Percentiles rank a stretch among this genome's conserved stretches.
phyloP scores from a whole-genome alignment of 371 early-diverging fungal genomes.

The Lichtheimia ramosa region DNA sequence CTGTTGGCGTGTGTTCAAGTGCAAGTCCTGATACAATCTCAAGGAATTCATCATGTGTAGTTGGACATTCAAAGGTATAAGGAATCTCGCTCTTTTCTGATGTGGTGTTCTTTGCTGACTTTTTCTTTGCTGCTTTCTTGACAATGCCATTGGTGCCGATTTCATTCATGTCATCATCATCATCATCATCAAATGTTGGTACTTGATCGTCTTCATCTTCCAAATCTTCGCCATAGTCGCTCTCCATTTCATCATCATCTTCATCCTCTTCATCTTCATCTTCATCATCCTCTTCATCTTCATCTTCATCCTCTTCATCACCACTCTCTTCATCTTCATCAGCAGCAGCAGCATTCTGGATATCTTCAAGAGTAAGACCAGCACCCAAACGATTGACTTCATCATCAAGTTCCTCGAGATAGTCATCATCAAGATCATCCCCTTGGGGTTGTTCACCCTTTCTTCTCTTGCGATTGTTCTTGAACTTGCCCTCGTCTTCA shows the following conservation, averaged over 20 bases:
- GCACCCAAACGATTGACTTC: constrained; percentile 37
- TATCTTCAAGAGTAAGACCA: constrained; percentile 55
- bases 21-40: constrained; percentile 43
- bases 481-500: constrained; percentile 61
- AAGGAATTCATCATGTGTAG: constrained; percentile 27
- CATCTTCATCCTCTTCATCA: constrained; percentile 41
- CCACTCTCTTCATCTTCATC: constrained; percentile 35
- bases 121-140: constrained; percentile 32
- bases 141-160: constrained; percentile 31
- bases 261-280: constrained; percentile 44
- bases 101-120: constrained; percentile 17
- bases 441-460: constrained; percentile 59
- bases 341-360: constrained; percentile 33
- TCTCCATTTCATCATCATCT: constrained; percentile 23
- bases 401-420: constrained; percentile 47
- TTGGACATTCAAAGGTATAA: constrained; percentile 72
- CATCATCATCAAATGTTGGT: constrained; percentile 27
- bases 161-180: constrained; percentile 56
- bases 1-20: constrained; percentile 63
- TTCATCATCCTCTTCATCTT: constrained; percentile 50
- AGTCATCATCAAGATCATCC: constrained; percentile 86
- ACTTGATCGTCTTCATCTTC: constrained; percentile 38
- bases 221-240: constrained; percentile 44
- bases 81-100: constrained; percentile 63
- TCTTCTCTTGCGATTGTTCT: constrained; percentile 40